These are phyloP conservation scores for Achlya hypogyna DNA, from an alignment of 352 stramenopile species.

Conservation along the genomic window DNA sequence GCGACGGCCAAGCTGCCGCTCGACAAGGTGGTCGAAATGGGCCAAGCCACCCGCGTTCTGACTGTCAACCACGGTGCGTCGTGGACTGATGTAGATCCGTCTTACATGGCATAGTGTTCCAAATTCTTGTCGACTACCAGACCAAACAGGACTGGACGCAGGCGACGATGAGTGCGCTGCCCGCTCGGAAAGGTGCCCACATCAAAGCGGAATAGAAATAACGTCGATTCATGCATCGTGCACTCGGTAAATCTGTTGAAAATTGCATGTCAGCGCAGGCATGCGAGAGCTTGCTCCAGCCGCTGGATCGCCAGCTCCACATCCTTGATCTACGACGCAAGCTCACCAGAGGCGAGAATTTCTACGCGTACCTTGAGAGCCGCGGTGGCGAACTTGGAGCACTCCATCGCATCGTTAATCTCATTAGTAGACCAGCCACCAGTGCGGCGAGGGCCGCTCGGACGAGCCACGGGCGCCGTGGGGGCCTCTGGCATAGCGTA, in stretches of 20 bases:
- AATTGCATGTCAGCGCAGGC: conserved; percentile 57
- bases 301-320: conserved; percentile 67
- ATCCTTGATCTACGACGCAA: conserved; percentile 52
- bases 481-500: conserved; percentile 14
- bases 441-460: conserved; percentile 2
- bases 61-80: conserved; percentile 80
- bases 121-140: conserved; percentile 64
- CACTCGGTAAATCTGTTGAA: no score
- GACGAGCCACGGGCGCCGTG: neutral
- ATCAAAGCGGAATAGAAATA: conserved; percentile 30
- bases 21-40: conserved; percentile 72
- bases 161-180: conserved; percentile 54
- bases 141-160: conserved; percentile 67
- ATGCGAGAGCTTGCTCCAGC: conserved; percentile 62
- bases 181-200: conserved; percentile 55
- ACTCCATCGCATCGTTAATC: conserved; percentile 78
- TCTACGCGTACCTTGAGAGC: conserved; percentile 51
- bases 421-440: conserved; percentile 51
- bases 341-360: neutral
- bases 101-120: conserved; percentile 41
- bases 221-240: no score
- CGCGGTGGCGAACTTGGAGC: conserved; percentile 69
- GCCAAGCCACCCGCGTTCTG: conserved; percentile 57
- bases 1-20: conserved; percentile 88
- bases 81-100: neutral